Evolutionary conservation across 768 basidiomycete genomes (phyloP), one percentile per base, ranked within the genome.

Genomic region (Rhodotorula diobovata): DNA sequence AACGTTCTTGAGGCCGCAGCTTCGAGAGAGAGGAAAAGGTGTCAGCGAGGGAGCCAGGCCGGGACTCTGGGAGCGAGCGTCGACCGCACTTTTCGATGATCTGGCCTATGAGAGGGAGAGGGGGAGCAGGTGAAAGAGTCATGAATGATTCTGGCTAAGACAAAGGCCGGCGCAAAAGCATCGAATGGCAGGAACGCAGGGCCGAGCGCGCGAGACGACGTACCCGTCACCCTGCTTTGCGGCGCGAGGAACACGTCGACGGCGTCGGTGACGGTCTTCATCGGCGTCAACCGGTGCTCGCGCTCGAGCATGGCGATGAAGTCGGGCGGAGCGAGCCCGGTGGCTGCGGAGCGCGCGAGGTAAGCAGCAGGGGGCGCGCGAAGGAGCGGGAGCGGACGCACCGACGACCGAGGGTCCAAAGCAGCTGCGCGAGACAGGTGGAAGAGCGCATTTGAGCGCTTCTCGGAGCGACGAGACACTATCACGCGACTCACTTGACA

Each of bases 231-330:
- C 37, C 48, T 59, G 43, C 57, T 56, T 18, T 59, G 11, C 0
- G 68, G 68, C 43, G 50, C 11, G 55, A 73, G 48, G 65, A 73
- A 73, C 32, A 70, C 45, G 30, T 70, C 72, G 12, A 73, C 68
- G 12, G 35, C 72, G 50, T 69, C 35, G 10, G 51, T n/a, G 30
- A 73, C 51, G 20, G 72, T 73, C 43, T 55, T 48, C 65, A 73
- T 70, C 4, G 72, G 72, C 51, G 72, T 73, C 23, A 73, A 25
- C 23, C 72, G 60, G 25, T 64, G 37, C 20, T 70, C 72, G 18
- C 35, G 25, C 32, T 51, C 66, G 32, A 73, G 68, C 41, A 56
- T 61, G 14, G 63, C 57, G 62, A 70, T 54, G 41, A 73, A 73
- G 6, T 43, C 68, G 10, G 60, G 60, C 1, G 72, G 72, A 1